Evolutionary conservation across 768 basidiomycete genomes (phyloP), one percentile per base, ranked within the genome.

Genomic region (Leccinum rimulosum): DNA sequence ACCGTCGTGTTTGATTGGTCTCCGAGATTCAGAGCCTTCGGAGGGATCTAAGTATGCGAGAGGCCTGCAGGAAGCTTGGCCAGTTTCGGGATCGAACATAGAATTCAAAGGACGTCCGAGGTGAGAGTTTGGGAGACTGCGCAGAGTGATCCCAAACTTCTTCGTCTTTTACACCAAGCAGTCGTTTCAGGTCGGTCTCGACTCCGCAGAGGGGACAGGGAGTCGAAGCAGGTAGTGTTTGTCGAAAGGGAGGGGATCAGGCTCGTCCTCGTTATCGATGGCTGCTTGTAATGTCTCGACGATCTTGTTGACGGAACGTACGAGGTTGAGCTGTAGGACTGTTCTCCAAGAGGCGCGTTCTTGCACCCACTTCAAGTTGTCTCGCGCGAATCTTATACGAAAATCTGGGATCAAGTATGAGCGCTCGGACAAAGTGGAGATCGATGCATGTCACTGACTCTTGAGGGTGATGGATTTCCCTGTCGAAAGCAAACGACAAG

Each of bases 311-410:
- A 91, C 80, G 43, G 86, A 85, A 52, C 83, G 85, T 38, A 92
- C 83, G 64, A 93, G 80, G 71, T 93, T 93, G 55, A 93, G 84
- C 61, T 90, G 89, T 12, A 93, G 82, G 58, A 92, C 86, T 0
- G 85, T 78, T 22, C 87, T 83, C 91, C 91, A 93, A 48, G 87
- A 85, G 19, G 79, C 75, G 25, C 88, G 86, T 66, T 93, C 90
- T 50, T 76, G 75, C 54, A 78, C 77, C 87, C 88, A 91, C 59
- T 84, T 83, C 10, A 28, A 28, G 27, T 28, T 31, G 1, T 22
- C 22, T 79, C 76, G 76, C 7, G 85, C 82, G 69, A 84, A 90
- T 40, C 80, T 79, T 78, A 91, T 83, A 59, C 87, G 87, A 64
- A 91, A 89, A 72, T 89, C 89, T 91, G 54, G n/a, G 28, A 53